A percentile compares a stretch with the other conserved stretches of the same genome.
These are phyloP conservation scores for Lentinula novae-zelandiae DNA, from an alignment of 1,284 basidiomycete species.

Conservation along the genomic window DNA sequence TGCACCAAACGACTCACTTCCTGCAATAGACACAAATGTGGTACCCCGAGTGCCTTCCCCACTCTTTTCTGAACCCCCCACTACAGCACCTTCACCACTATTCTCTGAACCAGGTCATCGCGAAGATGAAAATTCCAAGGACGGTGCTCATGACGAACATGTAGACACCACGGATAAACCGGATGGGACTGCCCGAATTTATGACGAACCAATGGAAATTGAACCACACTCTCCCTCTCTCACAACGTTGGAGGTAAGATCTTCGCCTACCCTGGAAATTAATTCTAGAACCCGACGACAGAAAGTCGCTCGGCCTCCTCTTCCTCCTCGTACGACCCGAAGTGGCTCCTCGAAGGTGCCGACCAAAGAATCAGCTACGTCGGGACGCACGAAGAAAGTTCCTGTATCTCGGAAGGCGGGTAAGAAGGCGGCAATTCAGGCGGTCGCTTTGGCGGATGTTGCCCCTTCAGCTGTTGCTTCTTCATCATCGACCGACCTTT, in stretches of 20 bases:
- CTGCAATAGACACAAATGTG: background rate
- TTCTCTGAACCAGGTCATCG: constrained; percentile 5
- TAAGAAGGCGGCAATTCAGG: background rate
- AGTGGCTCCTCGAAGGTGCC: constrained; percentile 24
- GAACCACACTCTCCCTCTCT: background rate
- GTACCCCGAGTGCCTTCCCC: background rate
- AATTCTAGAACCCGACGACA: background rate
- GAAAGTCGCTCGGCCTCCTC: background rate
- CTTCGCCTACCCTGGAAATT: background rate
- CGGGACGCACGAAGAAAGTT: background rate
- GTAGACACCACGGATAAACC: background rate
- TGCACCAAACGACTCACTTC: background rate
- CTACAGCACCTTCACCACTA: constrained; percentile 5
- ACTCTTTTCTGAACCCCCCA: background rate
- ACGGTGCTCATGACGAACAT: background rate
- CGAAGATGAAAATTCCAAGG: background rate
- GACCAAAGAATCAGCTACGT: background rate
- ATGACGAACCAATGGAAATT: background rate
- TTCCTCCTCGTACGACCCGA: constrained; percentile 26
- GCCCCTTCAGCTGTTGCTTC: background rate
- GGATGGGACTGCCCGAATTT: background rate
- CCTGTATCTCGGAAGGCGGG: background rate
- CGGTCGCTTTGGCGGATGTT: background rate
- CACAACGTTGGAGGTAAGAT: background rate
- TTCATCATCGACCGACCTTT: background rate